A percentile compares a stretch with the other conserved stretches of the same genome.
Evolutionary conservation across 176 grass and related monocot genomes (phyloP).

Genomic region (Avena atlantica): DNA sequence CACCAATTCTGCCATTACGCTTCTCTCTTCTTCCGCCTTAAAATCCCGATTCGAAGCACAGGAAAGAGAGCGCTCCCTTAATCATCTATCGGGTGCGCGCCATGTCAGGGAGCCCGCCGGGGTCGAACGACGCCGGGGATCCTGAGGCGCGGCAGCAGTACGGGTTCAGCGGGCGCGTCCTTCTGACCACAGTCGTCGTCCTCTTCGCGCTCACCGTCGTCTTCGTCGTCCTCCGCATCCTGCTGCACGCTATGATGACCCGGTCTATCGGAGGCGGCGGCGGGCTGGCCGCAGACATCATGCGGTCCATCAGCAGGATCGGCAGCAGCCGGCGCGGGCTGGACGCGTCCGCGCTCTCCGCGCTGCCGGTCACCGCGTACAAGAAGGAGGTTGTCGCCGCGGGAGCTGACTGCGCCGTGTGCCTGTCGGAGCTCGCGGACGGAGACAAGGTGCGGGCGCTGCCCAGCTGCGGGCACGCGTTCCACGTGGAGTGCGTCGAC

Average conservation of each 20-base stretch:
- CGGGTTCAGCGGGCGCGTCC: constrained; percentile 44
- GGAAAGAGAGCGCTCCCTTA: neutral
- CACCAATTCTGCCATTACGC: neutral
- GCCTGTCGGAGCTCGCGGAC: constrained; percentile 69
- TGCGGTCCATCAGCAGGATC: constrained; percentile 37
- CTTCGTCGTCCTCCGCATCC: constrained; percentile 45
- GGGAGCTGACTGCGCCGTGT: constrained; percentile 56
- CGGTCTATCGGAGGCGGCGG: neutral
- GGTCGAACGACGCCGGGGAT: neutral
- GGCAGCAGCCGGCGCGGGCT: constrained; percentile 39
- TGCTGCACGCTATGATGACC: constrained; percentile 14
- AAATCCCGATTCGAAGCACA: neutral
- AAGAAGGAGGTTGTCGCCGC: neutral
- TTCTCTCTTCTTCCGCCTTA: neutral
- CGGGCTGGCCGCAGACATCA: constrained; percentile 1
- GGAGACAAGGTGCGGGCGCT: constrained; percentile 52
- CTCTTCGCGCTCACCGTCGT: constrained; percentile 36
- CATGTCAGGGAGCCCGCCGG: constrained; percentile 41
- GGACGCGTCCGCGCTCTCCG: constrained; percentile 47
- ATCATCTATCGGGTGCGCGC: neutral
- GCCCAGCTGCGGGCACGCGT: too few relatives aligned
- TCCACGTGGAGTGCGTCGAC: too few relatives aligned
- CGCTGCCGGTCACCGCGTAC: constrained; percentile 54
- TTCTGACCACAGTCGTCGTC: constrained; percentile 49
- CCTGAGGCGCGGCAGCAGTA: neutral